Conservation (phyloP, 306 rosid genomes). For the Neltuma alba region DNA sequence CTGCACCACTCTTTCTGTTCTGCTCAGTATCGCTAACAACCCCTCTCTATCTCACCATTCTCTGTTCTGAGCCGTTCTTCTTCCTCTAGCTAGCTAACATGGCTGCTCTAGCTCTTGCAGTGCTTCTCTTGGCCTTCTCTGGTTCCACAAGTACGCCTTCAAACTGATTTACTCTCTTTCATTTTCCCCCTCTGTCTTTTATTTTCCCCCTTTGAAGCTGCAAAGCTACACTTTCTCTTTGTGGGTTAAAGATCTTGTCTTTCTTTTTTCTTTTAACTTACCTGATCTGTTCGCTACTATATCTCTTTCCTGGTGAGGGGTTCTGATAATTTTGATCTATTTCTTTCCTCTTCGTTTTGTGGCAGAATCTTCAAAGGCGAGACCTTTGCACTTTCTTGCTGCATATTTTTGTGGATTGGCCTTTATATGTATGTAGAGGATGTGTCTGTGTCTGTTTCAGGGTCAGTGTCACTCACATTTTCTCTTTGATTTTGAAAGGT, state of each 20-base stretch:
- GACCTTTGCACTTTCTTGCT: neutral
- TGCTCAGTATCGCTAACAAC: neutral
- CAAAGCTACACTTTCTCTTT: neutral
- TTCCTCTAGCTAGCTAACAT: slow-evolving; percentile 31
- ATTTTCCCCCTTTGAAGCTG: neutral
- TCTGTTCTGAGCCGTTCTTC: slow-evolving; percentile 24
- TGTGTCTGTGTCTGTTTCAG: neutral
- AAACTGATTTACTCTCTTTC: neutral
- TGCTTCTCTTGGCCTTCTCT: slow-evolving; percentile 67
- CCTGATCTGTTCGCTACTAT: neutral
- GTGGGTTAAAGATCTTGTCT: neutral
- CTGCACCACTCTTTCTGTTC: slow-evolving; percentile 16
- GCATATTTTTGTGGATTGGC: neutral
- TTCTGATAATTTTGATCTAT: neutral
- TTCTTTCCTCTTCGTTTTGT: neutral
- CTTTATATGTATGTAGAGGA: neutral
- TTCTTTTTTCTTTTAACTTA: neutral
- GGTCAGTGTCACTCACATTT: neutral
- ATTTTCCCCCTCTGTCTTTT: neutral
- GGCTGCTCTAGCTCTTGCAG: slow-evolving; percentile 55
- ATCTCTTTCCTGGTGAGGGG: neutral
- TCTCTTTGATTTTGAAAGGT: slow-evolving; percentile 36
- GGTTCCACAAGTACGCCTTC: slow-evolving; percentile 63
- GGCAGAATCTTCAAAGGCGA: neutral
- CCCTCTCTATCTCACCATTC: neutral